Evolutionary conservation across 225 moss, liverwort and hornwort genomes (phyloP), one percentile per base, ranked within the genome.

Genomic region (Bryum argenteum): DNA sequence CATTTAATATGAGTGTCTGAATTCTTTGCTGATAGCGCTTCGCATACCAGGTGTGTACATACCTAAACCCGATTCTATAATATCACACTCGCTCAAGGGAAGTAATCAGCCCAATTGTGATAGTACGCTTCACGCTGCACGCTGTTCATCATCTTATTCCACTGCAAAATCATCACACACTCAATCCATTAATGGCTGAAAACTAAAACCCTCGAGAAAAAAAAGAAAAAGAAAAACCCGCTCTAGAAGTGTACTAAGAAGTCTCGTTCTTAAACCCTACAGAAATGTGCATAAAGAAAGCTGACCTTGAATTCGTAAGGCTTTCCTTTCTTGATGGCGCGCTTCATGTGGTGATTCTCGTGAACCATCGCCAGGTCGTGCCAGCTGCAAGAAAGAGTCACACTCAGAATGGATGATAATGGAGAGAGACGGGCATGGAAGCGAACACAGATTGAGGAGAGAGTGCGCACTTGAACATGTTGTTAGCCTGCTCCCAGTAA

Each of bases 41-140:
- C 5, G 5, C 2, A 33, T 33, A 33, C 33, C 33, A 33, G 33
- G 33, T 33, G 33, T 33, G 65, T 41, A 55, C 21, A 66, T 66
- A 33, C 74, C 65, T 44, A 61, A 69, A 74, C 70, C 73, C 78
- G 68, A 38, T 1, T 22, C 61, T 66, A 74, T 41, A 50, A 50
- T 38, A 33, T 68, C 24, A 67, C 55, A 52, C 63, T 55, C 41
- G 59, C 62, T 90, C 84, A 97, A 64, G 97, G 94, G 77, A 97
- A 97, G 73, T 92, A 94, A 61, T 97, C 97, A 9, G 81, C 81
- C 97, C 97, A 94, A 71, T 94, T 94, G 75, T 97, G 97, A 75
- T 97, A 97, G 77, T 97, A 97, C 3, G 94, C 75, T 9, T 97
- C 92, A 67, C 97, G 89, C 75, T 88, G 88, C 63, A 73, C 89